Percentiles rank a stretch among this genome's conserved stretches.
Evolutionary conservation across 306 rosid genomes (phyloP).

Genomic region (Acacia crassicarpa): DNA sequence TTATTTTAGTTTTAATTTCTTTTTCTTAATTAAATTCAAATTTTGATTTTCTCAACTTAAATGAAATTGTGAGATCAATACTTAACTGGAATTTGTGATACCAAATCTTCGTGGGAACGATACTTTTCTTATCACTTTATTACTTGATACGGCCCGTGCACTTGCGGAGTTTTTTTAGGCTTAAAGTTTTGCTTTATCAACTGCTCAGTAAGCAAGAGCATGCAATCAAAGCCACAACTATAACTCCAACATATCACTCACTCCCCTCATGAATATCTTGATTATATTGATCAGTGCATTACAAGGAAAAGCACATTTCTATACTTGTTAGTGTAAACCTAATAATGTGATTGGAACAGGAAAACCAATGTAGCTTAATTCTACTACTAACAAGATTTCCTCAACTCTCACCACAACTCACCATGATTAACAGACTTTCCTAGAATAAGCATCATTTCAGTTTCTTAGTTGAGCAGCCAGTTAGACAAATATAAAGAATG

Average conservation of each 20-base stretch:
- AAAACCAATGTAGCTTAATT: background rate
- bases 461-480: slow-evolving; percentile 23
- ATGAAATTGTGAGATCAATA: no score
- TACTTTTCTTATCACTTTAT: no score
- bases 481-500: slow-evolving; percentile 25
- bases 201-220: background rate
- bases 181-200: no score
- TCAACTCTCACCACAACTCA: background rate
- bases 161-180: no score
- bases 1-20: no score
- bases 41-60: no score
- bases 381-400: background rate
- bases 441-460: slow-evolving; percentile 2
- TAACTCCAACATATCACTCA: slow-evolving; percentile 5
- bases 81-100: no score
- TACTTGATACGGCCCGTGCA: no score
- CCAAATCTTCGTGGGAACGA: no score
- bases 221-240: slow-evolving; percentile 7
- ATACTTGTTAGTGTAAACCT: background rate
- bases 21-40: no score
- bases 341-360: background rate
- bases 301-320: background rate
- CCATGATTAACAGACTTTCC: slow-evolving; percentile 4
- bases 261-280: background rate
- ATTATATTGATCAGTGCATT: background rate